These are phyloP conservation scores for Fusarium concolor DNA, from an alignment of 2,329 filamentous ascomycete species.

Conservation along the genomic window DNA sequence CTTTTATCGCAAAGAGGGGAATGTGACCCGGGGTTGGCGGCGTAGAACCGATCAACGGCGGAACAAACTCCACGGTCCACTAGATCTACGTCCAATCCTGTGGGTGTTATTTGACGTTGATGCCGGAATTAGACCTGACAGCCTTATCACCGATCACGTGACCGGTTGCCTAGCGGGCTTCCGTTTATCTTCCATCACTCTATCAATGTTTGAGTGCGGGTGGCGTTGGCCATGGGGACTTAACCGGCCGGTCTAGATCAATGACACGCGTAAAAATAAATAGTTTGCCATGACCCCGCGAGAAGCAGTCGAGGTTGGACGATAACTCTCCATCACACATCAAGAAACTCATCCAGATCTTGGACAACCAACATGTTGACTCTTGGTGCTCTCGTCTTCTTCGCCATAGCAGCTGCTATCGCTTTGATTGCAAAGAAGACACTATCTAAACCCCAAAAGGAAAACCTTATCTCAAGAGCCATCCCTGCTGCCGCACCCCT, in stretches of 20 bases:
- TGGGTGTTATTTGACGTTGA: conserved; percentile 2
- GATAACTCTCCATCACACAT: background rate
- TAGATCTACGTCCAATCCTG: conserved; percentile 14
- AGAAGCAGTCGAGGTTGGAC: background rate
- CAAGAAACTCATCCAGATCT: background rate
- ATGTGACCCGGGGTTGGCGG: conserved; percentile 28
- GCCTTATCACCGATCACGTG: conserved; percentile 38
- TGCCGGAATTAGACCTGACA: background rate
- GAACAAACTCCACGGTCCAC: conserved; percentile 20
- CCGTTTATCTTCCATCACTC: conserved; percentile 22
- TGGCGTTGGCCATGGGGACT: conserved; percentile 16
- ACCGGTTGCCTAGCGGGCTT: conserved; percentile 17
- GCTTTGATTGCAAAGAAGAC: conserved; percentile 5
- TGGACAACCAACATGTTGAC: conserved; percentile 13
- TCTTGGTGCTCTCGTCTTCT: conserved; percentile 17
- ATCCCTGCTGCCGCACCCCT: conserved; percentile 21
- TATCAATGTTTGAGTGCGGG: background rate
- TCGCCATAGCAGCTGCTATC: conserved; percentile 13
- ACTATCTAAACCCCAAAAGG: conserved; percentile 25
- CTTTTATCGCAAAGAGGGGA: conserved; percentile 18
- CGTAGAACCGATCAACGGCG: conserved; percentile 24
- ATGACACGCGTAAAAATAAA: conserved; percentile 8
- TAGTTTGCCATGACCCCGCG: conserved; percentile 8
- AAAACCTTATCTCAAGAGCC: conserved; percentile 24
- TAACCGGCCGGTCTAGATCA: background rate